Evolutionary conservation across 2,329 filamentous ascomycete species (phyloP), one percentile per base, ranked within the genome.

Genomic region (Neonectria magnoliae): DNA sequence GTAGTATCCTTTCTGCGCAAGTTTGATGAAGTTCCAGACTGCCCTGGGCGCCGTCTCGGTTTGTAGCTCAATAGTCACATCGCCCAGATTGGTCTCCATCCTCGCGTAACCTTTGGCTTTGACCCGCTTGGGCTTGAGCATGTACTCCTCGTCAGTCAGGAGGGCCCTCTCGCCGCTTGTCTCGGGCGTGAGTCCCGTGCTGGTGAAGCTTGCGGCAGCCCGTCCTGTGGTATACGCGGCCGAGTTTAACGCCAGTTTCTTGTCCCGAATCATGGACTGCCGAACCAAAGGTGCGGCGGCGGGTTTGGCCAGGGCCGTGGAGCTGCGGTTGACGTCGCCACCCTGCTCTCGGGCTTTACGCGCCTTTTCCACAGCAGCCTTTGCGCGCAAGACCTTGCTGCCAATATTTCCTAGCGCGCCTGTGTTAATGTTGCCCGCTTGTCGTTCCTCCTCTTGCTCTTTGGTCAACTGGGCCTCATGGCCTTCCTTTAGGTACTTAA

Each of bases 21-120:
- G 83, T 60, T 92, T 90, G 57, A 97, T 88, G 75, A 99, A 99
- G 78, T 99, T 99, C 93, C 95, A 99, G 2, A 98, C 96, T 0
- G 96, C 94, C 72, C 92, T 92, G 1, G 96, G 96, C 2, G 96
- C 94, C 60, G 91, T 92, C 76, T 99, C 96, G 2, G 96, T 93
- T 68, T 95, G 92, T 5, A 99, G 85, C 76, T 98, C 95, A 65
- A 99, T 82, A 68, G 93, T 98, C 20, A 99, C 77, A 67, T 94
- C 90, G 38, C 96, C 96, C 3, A 93, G 82, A 66, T 90, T 96
- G 0, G 96, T 99, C 70, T 91, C 90, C 50, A 99, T 87, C n/a
- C 93, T 90, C 7, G 92, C 94, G 77, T 97, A 98, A 27, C 95
- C 96, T 73, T 95, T 97, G 71, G 88, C 88, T 80, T 97, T 97